phyloP scores from a whole-genome alignment of 2,329 filamentous ascomycete species.

The Bimuria novae-zelandiae region DNA sequence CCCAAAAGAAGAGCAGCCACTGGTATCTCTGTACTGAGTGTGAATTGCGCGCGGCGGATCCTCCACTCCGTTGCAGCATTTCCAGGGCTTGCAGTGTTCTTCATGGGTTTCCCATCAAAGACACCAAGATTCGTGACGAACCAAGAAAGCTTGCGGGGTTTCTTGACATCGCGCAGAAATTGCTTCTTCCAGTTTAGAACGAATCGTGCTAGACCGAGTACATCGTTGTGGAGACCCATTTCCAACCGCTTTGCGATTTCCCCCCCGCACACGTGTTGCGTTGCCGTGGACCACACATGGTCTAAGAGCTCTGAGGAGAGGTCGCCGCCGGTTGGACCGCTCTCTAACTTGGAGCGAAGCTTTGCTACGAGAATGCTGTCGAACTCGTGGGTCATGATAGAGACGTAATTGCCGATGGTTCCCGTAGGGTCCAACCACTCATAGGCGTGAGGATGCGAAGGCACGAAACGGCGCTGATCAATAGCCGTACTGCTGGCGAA shows the following conservation, averaged over 20 bases:
- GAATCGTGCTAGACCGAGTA: neutral
- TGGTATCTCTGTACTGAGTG: neutral
- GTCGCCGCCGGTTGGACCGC: neutral
- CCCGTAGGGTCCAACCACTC: slow-evolving; percentile 8
- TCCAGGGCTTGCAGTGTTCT: too few relatives aligned
- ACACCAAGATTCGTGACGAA: slow-evolving; percentile 8
- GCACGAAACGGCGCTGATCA: slow-evolving; percentile 15
- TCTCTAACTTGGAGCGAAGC: slow-evolving; percentile 5
- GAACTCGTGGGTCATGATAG: slow-evolving; percentile 14
- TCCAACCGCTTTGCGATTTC: neutral
- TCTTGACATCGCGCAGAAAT: neutral
- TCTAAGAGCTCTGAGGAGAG: neutral
- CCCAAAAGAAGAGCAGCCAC: neutral
- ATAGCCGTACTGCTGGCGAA: neutral
- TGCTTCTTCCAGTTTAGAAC: slow-evolving; percentile 2
- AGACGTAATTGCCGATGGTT: slow-evolving; percentile 16
- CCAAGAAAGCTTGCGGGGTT: slow-evolving; percentile 5
- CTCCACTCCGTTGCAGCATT: neutral
- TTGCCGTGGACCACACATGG: neutral
- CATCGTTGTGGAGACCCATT: neutral
- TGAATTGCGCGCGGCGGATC: neutral
- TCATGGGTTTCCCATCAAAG: slow-evolving; percentile 5
- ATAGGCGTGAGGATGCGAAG: neutral
- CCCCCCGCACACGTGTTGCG: neutral
- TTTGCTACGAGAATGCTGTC: slow-evolving; percentile 1